Evolutionary conservation across 2,329 filamentous ascomycete species (phyloP), one percentile per base, ranked within the genome.

Genomic region (Plectosphaerella plurivora): DNA sequence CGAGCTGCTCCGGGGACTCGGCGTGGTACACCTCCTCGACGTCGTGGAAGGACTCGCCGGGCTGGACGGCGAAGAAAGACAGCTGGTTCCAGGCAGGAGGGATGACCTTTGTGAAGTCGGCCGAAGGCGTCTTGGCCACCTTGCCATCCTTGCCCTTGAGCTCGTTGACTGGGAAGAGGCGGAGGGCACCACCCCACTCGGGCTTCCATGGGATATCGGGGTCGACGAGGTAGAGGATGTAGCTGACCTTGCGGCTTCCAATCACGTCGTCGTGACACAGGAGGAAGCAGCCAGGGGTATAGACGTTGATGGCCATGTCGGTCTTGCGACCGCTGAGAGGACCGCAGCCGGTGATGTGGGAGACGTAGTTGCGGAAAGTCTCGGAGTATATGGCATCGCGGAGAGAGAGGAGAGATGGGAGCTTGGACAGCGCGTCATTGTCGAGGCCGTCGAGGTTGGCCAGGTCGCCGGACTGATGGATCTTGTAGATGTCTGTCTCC

Each of bases 401-500:
- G n/a, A 99, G 83, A 55, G 85, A 83, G 44, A 97, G 83, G n/a
- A 99, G 78, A 12, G 90, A 96, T 0, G 94, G 94, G 14, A 99
- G 77, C 66, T 91, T 91, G 56, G 87, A 81, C 51, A 97, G 81
- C 7, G 92, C 91, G 8, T 86, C 85, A 66, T 95, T 87, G 56
- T 96, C 90, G 44, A 99, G 82, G 22, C 94, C 94, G 70, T 97
- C 93, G 53, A 99, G 84, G 72, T 99, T 99, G 46, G 94, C 94
- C 35, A 99, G 81, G 68, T 99, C 94, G 59, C 94, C 94, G 5
- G 93, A 97, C 76, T 99, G 94, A 79, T 97, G 92, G 66, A 99
- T 97, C 73, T 95, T 96, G 82, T 99, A 99, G 63, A 99, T 99
- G 69, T 99, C 94, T 47, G 94, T 99, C 72, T 99, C 94, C 71